Evolutionary conservation across 2,329 filamentous ascomycete species (phyloP), one percentile per base, ranked within the genome.

Genomic region (Aspergillus quadrilineatus): DNA sequence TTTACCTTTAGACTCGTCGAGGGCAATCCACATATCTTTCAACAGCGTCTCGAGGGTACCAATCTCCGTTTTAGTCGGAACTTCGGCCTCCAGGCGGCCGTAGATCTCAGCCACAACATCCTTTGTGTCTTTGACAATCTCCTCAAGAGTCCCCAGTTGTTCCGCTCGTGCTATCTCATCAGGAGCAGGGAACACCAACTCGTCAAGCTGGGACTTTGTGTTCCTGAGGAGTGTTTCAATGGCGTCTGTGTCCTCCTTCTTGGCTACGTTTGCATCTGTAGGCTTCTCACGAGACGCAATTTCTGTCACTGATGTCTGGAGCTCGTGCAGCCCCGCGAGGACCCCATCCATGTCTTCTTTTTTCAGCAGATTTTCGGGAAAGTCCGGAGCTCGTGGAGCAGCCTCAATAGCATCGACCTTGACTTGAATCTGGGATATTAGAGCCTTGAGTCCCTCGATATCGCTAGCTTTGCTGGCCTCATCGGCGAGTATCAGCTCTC

Each of bases 141-240:
- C 79, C 66, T 94, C 89, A 1, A 88, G 71, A 8, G 79, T 75
- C 47, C 83, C 81, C n/a, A 87, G 67, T 41, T 86, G 81, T 55
- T 85, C 82, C 43, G 83, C 81, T 32, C 78, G 83, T 8, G 92
- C 85, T 2, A 85, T 79, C 56, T 89, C 85, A 34, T 92, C 88
- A 0, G 66, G 82, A 50, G 92, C 79, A 1, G 82, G 79, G 28
- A 84, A 71, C 4, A 73, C 84, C 49, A 96, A 83, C 57, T 96
- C 92, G 57, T 97, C 93, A 8, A 97, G 79, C 46, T 89, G 89
- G 4, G 88, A 86, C 71, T 97, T 97, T 32, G 92, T 92, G 70
- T 96, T 96, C 42, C 89, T 86, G 10, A 97, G 81, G 48, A 97
- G 86, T 0, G 89, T 95, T 73, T 97, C 93, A 57, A 97, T 92